Evolutionary conservation across 1,284 basidiomycete genomes (phyloP), one percentile per base, ranked within the genome.

Genomic region (Athelia psychrophila): DNA sequence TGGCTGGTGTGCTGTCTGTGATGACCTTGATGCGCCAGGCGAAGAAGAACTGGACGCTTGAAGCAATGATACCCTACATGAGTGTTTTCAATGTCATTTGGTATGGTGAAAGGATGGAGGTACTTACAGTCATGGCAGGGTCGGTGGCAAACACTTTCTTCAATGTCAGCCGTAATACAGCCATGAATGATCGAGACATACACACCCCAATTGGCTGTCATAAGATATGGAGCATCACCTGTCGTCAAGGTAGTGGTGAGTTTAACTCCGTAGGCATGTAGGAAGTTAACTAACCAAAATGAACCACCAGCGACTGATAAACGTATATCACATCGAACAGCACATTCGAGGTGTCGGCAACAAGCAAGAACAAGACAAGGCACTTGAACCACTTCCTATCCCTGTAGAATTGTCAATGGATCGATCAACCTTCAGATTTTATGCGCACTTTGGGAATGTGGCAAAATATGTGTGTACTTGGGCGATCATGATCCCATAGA

Each of bases 1-100:
- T 50, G 30, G 61, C 52, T 10, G 62, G 40, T 56, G 56, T 62
- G 45, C 58, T 64, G 5, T 53, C 38, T 2, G 61, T 62, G 16
- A 65, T 36, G 3, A 54, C 44, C 24, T 61, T 59, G 25, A 74
- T 62, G 10, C 71, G 56, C 69, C 69, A 70, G 1, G 70, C 69
- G 51, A 68, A 73, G 61, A 74, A 73, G 3, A 64, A 30, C 47
- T 74, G 71, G 5, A 71, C 70, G 13, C 58, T 48, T 16, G 56
- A 55, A 0, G 62, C 61, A 47, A 71, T 70, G 33, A 72, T 60
- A 0, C 60, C 65, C 65, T 66, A 24, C 16, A 46, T n/a, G 13
- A 9, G 25, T 6, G 47, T 30, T 48, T 10, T 9, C 6, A 30
- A 30, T 13, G 42, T 9, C 12, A 30, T 30, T 5, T 6, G 13